Evolutionary conservation across 139 green algal genomes (phyloP), one percentile per base, ranked within the genome.

Genomic region (Eudorina sp.): DNA sequence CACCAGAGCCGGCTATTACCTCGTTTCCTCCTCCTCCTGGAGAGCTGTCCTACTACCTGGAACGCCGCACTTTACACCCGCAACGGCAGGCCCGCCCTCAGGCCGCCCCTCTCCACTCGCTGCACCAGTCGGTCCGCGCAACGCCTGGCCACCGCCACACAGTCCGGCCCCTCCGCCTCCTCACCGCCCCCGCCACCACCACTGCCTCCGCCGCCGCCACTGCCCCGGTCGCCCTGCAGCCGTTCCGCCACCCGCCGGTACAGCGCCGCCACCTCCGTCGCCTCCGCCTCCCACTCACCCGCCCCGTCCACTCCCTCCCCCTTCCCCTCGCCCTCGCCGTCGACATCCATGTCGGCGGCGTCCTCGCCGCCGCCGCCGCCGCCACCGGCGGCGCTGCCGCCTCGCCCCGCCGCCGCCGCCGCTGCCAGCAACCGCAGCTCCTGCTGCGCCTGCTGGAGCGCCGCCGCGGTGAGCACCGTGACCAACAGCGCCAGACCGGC

Each of bases 401-500:
- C 41, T 25, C 8, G 36, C 9, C 21, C 70, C 23, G 40, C 68
- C 8, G 68, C 68, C 38, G 36, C 70, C 23, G 40, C 68, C 36
- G 55, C 55, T 19, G 55, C 55, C 62, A 14, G 62, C 62, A 6
- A 21, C 18, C 45, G 53, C 34, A 31, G 18, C 76, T 70, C 53
- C 53, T 25, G 16, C 76, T 36, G 27, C 36, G 76, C 76, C 51
- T 51, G 36, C 51, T 46, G 36, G 34, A 70, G 53, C 53, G 34
- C 76, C 5, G 76, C 51, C 34, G 36, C 23, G 21, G 76, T 48
- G 21, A 84, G 76, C 34, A 3, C 21, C 34, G 53, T 27, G 29
- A 70, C 76, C 53, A 84, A 23, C 51, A 84, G 53, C 76, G 53
- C 19, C 53, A 84, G 53, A 8, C 53, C 51, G 9, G 31, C 48